Evolutionary conservation across 2,329 filamentous ascomycete species (phyloP).

Genomic region (Penicillium italicum): DNA sequence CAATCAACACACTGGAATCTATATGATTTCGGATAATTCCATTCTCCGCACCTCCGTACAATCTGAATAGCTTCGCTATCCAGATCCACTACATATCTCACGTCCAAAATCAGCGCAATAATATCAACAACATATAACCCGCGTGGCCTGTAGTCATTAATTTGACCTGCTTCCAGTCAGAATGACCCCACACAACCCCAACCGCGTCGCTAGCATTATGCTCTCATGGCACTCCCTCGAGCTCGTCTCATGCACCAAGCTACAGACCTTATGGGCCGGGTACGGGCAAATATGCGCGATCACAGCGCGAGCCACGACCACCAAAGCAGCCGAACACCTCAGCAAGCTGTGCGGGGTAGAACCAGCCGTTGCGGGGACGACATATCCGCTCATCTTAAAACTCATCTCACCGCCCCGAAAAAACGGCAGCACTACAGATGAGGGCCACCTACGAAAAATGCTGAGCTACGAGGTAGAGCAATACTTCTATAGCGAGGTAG

Average conservation of each 20-base stretch:
- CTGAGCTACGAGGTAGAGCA: conserved; percentile 66
- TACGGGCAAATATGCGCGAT: conserved; percentile 56
- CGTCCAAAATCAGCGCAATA: not conserved
- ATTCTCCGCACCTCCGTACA: not conserved
- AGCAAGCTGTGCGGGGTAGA: conserved; percentile 20
- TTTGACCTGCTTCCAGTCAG: not conserved
- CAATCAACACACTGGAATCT: not conserved
- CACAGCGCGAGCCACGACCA: conserved; percentile 39
- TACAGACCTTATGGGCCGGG: conserved; percentile 49
- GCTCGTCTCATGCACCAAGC: conserved; percentile 26
- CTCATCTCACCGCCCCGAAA: conserved; percentile 53
- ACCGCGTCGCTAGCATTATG: conserved; percentile 26
- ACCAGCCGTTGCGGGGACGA: conserved; percentile 14
- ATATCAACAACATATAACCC: no score
- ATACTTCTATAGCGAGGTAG: conserved; percentile 59
- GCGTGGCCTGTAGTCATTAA: not conserved
- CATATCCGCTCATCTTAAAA: conserved; percentile 53
- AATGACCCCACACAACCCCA: conserved; percentile 2
- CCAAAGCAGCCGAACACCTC: conserved; percentile 23
- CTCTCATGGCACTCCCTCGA: conserved; percentile 29
- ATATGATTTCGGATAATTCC: not conserved
- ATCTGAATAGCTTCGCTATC: not conserved
- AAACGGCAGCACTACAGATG: conserved; percentile 40
- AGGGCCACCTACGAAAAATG: conserved; percentile 63
- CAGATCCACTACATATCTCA: not conserved